Conservation (phyloP, 2,329 filamentous ascomycete species). For the Trichophyton benhamiae region DNA sequence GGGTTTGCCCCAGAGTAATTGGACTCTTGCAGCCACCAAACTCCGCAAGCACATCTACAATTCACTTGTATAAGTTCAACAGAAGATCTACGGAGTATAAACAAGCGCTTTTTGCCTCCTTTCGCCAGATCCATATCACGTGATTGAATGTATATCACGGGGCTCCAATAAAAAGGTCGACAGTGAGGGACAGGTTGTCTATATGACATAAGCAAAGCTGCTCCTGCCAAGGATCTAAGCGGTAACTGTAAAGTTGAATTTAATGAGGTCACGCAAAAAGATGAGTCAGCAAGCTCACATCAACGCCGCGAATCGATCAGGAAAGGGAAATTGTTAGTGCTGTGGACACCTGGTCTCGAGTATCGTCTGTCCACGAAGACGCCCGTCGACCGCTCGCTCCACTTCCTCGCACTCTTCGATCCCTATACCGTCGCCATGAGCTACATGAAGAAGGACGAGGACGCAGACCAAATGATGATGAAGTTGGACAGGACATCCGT, state of each 20-base stretch:
- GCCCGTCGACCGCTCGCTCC: neutral
- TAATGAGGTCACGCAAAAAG: neutral
- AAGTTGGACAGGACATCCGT: slow-evolving; percentile 96
- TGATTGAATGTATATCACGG: neutral
- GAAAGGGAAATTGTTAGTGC: slow-evolving; percentile 4
- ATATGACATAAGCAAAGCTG: neutral
- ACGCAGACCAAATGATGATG: slow-evolving; percentile 83
- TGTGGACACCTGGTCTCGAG: slow-evolving; percentile 4
- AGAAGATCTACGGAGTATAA: neutral
- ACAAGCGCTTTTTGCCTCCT: neutral
- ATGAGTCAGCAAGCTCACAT: neutral
- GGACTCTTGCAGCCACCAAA: too few relatives aligned
- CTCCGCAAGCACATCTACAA: neutral
- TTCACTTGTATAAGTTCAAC: neutral
- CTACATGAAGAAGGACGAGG: slow-evolving; percentile 99
- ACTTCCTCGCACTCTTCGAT: neutral
- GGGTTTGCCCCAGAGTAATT: too few relatives aligned
- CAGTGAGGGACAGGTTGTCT: neutral
- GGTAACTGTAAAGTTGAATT: neutral
- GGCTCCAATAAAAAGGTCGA: neutral
- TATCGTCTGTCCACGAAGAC: slow-evolving; percentile 2
- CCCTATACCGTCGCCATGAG: slow-evolving; percentile 50
- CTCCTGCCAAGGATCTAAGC: neutral
- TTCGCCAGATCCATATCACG: neutral
- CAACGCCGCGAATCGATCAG: neutral